phyloP scores from a whole-genome alignment of 805 yeast genomes.

The Candida ficus region DNA sequence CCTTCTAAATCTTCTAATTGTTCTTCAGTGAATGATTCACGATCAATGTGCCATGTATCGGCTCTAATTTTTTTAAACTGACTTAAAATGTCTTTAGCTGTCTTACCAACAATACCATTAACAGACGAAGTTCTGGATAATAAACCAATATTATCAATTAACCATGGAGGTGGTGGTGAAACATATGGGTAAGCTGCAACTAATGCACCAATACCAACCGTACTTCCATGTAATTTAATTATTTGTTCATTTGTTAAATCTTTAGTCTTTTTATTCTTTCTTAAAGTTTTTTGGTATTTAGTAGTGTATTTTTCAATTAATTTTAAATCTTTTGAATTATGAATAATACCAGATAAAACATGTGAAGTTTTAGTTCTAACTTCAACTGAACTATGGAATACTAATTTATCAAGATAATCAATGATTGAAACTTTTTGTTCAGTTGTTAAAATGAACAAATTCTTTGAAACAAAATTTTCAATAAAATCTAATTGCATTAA shows the following conservation, averaged over 20 bases:
- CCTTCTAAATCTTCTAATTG: conserved; percentile 92
- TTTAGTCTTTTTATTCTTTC: conserved; percentile 25
- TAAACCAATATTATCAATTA: conserved; percentile 65
- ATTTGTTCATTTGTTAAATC: conserved; percentile 37
- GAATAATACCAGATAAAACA: conserved; percentile 77
- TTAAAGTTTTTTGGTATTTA: conserved; percentile 22
- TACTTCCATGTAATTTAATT: conserved; percentile 70
- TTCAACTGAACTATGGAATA: conserved; percentile 62
- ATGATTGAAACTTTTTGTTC: conserved; percentile 47
- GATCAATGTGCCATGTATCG: conserved; percentile 94
- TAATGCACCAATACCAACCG: conserved; percentile 83
- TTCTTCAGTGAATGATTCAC: conserved; percentile 63
- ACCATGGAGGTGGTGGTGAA: conserved; percentile 90
- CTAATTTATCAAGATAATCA: conserved; percentile 42
- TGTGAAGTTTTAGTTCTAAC: conserved; percentile 70
- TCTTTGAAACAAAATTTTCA: conserved; percentile 66
- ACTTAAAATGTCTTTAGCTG: conserved; percentile 77
- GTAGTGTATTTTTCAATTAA: conserved; percentile 38
- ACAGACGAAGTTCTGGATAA: conserved; percentile 70
- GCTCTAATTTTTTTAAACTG: conserved; percentile 87
- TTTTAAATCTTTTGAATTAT: conserved; percentile 35
- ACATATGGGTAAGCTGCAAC: conserved; percentile 85
- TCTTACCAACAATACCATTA: conserved; percentile 73
- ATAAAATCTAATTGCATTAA: conserved; percentile 62
- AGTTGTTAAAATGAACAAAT: conserved; percentile 47